Evolutionary conservation across 768 basidiomycete species (phyloP), one percentile per base, ranked within the genome.

Genomic region (Boletus sp.): DNA sequence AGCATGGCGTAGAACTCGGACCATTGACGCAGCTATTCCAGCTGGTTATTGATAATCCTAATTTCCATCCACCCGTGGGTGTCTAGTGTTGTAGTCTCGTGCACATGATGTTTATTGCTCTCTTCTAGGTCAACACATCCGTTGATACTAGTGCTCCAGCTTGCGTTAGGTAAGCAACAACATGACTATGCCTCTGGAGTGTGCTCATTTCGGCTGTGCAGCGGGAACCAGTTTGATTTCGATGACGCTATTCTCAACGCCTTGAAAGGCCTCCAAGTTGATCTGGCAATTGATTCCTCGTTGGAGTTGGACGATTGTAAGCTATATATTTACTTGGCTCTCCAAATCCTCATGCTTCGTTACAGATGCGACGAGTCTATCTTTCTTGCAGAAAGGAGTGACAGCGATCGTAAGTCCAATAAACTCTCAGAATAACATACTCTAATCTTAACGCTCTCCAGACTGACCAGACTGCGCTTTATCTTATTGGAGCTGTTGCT

Each of bases 401-500:
- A 76, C 82, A 18, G 82, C 81, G 1, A 70, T 79, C 44, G 85
- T 85, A 67, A 66, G 77, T 63, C 15, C 36, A 28, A 28, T 18
- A 28, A 7, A 3, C 42, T 2, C 57, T 29, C 35, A 45, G 42
- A 30, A 28, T 40, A 14, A 50, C 8, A 33, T 54, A 33, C 50
- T 36, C 39, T 59, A 41, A 66, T 39, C 20, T 29, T 28, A 18
- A 20, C 8, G 42, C 47, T 48, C 6, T 56, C 20, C 40, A 87
- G 82, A 85, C 83, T 2, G 89, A 89, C 67, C 64, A 77, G 58
- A 83, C 83, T 2, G 81, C 79, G 0, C 71, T 90, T 28, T 87
- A 81, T 71, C 76, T 89, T 49, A 84, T 89, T 40, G 85, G 86
- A n/a, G 85, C 82, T 4, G 85, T 89, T 32, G 84, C 86, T 41